Percentiles rank a stretch among this genome's conserved stretches.
These are phyloP conservation scores for Euphorbia celastroides DNA, from an alignment of 441 rosid species.

Conservation along the genomic window DNA sequence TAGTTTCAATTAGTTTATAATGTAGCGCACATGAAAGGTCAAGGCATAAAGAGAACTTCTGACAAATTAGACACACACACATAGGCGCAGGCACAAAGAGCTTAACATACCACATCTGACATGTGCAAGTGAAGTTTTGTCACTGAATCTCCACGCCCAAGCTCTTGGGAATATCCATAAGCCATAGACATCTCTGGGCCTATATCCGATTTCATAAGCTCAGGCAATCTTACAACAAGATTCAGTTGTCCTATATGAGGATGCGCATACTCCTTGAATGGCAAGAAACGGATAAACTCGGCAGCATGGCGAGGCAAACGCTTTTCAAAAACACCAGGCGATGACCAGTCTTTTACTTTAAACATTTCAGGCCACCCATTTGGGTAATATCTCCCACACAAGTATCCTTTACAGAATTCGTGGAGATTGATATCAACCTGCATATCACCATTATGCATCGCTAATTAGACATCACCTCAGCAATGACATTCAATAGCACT, in stretches of 20 bases:
- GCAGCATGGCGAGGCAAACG: slow-evolving; percentile 65
- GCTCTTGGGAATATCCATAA: slow-evolving; percentile 65
- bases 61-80: background rate
- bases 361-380: slow-evolving; percentile 53
- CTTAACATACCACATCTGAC: slow-evolving; percentile 78
- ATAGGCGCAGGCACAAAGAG: background rate
- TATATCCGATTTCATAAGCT: slow-evolving; percentile 68
- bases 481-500: background rate
- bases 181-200: slow-evolving; percentile 93
- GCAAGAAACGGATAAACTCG: slow-evolving; percentile 71
- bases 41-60: background rate
- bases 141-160: slow-evolving; percentile 91
- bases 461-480: background rate
- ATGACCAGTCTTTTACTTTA: slow-evolving; percentile 93
- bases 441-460: slow-evolving; percentile 15
- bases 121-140: slow-evolving; percentile 92
- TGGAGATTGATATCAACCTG: slow-evolving; percentile 51
- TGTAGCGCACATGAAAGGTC: background rate
- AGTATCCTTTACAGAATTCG: slow-evolving; percentile 58
- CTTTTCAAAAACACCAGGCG: slow-evolving; percentile 47
- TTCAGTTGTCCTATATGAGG: slow-evolving; percentile 57
- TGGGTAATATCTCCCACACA: slow-evolving; percentile 28
- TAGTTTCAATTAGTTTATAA: background rate
- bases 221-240: slow-evolving; percentile 59
- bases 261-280: slow-evolving; percentile 79